phyloP scores from a whole-genome alignment of 495 filamentous ascomycete species.

The Hypomontagnella submonticulosa region DNA sequence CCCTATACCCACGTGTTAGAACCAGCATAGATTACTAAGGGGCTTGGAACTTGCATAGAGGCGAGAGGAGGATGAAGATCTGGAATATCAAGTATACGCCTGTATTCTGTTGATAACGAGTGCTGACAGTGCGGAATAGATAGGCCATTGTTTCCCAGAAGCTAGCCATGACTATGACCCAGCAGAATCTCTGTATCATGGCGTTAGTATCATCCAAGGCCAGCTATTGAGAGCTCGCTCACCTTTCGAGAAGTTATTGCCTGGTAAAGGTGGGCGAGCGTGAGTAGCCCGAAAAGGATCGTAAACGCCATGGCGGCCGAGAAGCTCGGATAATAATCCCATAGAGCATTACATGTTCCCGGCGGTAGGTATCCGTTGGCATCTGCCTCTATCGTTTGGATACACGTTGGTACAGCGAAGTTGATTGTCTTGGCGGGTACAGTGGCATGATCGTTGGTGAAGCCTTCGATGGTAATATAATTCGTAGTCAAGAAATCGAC shows the following conservation, averaged over 20 bases:
- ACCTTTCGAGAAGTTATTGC: conserved; percentile 51
- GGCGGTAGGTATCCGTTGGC: conserved; percentile 55
- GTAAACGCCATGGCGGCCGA: conserved; percentile 44
- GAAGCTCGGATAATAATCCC: conserved; percentile 52
- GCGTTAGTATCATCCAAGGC: conserved; percentile 7
- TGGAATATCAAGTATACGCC: conserved; percentile 47
- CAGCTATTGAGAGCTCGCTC: not conserved
- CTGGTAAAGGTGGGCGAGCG: conserved; percentile 52
- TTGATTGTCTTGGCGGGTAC: conserved; percentile 37
- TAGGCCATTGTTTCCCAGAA: conserved; percentile 60
- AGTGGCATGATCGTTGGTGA: conserved; percentile 43
- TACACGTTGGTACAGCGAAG: conserved; percentile 43
- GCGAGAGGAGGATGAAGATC: conserved; percentile 39
- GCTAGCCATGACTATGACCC: conserved; percentile 65
- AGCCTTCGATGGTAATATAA: conserved; percentile 37
- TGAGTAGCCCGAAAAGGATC: conserved; percentile 54
- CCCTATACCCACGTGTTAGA: conserved; percentile 45
- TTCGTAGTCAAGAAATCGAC: conserved; percentile 43
- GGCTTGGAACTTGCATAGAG: conserved; percentile 30
- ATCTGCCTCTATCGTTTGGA: conserved; percentile 49
- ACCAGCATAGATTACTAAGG: not conserved
- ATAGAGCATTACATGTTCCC: conserved; percentile 52
- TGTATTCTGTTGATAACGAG: conserved; percentile 28
- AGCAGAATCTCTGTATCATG: conserved; percentile 58
- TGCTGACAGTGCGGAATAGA: conserved; percentile 42